Evolutionary conservation across 75 land plant species (phyloP).

Genomic region (Isoetes taiwanensis): DNA sequence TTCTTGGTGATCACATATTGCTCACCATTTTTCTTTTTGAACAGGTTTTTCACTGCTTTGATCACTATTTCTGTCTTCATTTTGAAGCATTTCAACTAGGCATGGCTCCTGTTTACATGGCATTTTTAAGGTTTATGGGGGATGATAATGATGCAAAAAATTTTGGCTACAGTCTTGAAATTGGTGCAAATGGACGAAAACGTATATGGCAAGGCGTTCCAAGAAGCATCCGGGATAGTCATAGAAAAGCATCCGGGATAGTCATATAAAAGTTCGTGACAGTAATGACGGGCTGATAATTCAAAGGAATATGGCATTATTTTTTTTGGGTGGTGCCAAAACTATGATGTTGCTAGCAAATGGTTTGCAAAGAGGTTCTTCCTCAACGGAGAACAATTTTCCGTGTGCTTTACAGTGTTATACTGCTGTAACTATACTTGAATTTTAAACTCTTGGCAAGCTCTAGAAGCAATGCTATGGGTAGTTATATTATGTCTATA

Average conservation of each 20-base stretch:
- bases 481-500: too few relatives aligned
- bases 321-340: conserved; percentile 34
- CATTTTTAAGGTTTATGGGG: conserved; percentile 21
- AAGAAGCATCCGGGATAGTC: conserved; percentile 22
- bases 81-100: conserved; percentile 24
- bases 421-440: too few relatives aligned
- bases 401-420: too few relatives aligned
- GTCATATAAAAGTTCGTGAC: conserved; percentile 29
- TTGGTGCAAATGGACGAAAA: conserved; percentile 17
- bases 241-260: conserved; percentile 32
- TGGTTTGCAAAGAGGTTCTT: too few relatives aligned
- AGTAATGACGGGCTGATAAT: conserved; percentile 40
- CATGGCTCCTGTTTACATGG: conserved; percentile 14
- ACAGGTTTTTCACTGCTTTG: conserved; percentile 24
- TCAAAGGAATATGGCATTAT: conserved; percentile 36
- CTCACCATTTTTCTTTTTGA: background rate
- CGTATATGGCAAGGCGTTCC: conserved; percentile 24
- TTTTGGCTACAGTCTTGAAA: conserved; percentile 20
- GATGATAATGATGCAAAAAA: conserved; percentile 23
- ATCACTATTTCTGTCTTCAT: conserved; percentile 20
- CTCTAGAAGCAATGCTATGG: too few relatives aligned
- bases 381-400: too few relatives aligned
- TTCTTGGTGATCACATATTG: too few relatives aligned
- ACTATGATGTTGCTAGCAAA: too few relatives aligned
- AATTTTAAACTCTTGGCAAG: too few relatives aligned